Evolutionary conservation across 192 early-diverging fungal species (phyloP), one percentile per base, ranked within the genome.

Genomic region (Podila verticillata): DNA sequence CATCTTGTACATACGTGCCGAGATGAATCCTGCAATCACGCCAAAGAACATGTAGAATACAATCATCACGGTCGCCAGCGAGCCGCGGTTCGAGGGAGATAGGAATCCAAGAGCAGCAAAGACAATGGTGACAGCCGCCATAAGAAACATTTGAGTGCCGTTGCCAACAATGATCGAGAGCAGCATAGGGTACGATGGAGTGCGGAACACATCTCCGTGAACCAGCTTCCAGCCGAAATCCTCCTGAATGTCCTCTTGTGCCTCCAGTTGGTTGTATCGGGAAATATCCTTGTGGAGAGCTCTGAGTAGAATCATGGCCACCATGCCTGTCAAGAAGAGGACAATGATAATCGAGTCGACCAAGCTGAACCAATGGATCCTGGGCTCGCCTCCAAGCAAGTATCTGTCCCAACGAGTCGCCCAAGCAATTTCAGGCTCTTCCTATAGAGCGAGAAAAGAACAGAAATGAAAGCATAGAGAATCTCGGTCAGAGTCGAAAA

Each of bases 211-310:
- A 82, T 99, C 97, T 32, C 95, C 96, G 60, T 99, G 97, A 10
- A 99, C 94, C 29, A 95, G 89, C 81, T 98, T 99, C 97, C 97
- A 99, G 4, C 97, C 97, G 90, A 94, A 97, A 68, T 99, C 97
- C 72, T 98, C 97, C 65, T 93, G 92, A 48, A 93, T 82, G 70
- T 93, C 91, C 65, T 93, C 91, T 59, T 89, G 85, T 12, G 85
- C 86, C 35, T 89, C 88, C 63, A 87, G 63, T 7, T 85, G 85
- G 68, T 99, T 96, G 81, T 99, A 99, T 13, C 97, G 91, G 19
- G 95, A 92, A 84, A 95, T 96, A 81, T 99, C 97, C 72, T 93
- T 93, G 79, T 92, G 93, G 61, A 99, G 86, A 20, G 96, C 93
- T 15, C 97, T 90, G 51, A 96, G 81, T 51, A 99, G 85, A 66